Conservation (phyloP, 176 grass and related monocot genomes). For the Neostapfia colusana region DNA sequence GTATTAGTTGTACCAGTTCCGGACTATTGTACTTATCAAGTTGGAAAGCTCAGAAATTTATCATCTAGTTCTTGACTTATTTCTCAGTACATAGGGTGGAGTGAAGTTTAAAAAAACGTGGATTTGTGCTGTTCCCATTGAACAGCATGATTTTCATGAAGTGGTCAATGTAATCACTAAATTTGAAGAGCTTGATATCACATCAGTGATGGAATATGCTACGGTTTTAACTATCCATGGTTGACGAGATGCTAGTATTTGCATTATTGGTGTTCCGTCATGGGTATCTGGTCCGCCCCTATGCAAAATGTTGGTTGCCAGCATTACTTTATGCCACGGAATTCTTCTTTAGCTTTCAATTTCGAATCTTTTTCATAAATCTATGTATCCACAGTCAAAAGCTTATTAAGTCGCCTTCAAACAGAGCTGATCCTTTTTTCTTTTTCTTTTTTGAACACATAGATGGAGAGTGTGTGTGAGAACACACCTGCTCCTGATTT, state of each 20-base stretch:
- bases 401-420: neutral
- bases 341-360: neutral
- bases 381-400: neutral
- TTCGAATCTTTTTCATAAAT: neutral
- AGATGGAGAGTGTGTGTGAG: conserved; percentile 85
- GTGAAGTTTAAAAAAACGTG: neutral
- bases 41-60: neutral
- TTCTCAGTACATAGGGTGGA: neutral
- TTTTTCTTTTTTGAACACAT: neutral
- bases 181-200: conserved; percentile 10
- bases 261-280: neutral
- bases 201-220: conserved; percentile 7
- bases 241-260: neutral
- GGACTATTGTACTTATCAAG: conserved; percentile 6
- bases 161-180: conserved; percentile 20
- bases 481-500: conserved; percentile 60
- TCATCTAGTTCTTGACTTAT: neutral
- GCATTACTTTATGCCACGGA: conserved; percentile 10
- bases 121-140: neutral
- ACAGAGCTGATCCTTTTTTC: neutral
- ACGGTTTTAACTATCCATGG: neutral
- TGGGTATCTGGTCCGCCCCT: neutral
- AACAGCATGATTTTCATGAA: conserved; percentile 9
- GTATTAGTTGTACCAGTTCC: conserved; percentile 24
- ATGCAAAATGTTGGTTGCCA: neutral